Percentiles rank a stretch among this genome's conserved stretches.
These are phyloP conservation scores for Lachnellula occidentalis DNA, from an alignment of 2,329 filamentous ascomycete species.

Conservation along the genomic window DNA sequence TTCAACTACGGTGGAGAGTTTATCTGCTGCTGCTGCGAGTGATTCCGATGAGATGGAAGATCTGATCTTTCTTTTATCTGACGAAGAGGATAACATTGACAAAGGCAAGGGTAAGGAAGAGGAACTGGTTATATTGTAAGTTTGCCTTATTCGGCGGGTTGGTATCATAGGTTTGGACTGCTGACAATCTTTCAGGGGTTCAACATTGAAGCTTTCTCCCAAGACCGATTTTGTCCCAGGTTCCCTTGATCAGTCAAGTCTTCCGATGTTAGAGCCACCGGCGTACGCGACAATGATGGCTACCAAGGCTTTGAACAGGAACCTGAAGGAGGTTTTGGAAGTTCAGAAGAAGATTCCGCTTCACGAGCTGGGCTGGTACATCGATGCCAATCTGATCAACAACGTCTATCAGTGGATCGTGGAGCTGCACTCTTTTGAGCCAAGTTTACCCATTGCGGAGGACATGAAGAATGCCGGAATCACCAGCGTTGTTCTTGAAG, in stretches of 20 bases:
- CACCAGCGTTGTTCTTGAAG: conserved; percentile 70
- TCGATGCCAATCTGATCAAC: conserved; percentile 52
- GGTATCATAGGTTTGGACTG: background rate
- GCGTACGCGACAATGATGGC: conserved; percentile 57
- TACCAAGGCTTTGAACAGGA: conserved; percentile 56
- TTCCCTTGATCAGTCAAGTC: conserved; percentile 51
- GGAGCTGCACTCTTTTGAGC: conserved; percentile 78
- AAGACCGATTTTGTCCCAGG: conserved; percentile 62
- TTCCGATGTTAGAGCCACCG: conserved; percentile 63
- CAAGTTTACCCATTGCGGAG: conserved; percentile 58
- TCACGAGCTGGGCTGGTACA: conserved; percentile 76
- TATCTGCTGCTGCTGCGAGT: conserved; percentile 6
- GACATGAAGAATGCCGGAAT: conserved; percentile 64
- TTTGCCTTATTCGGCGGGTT: background rate
- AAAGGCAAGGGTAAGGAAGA: conserved; percentile 6
- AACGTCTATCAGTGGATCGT: conserved; percentile 86
- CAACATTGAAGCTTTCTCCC: background rate
- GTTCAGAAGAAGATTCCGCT: conserved; percentile 56
- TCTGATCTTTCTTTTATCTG: conserved; percentile 35
- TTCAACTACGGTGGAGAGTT: background rate
- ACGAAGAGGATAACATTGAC: conserved; percentile 24
- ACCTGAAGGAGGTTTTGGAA: conserved; percentile 59
- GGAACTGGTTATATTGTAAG: conserved; percentile 13
- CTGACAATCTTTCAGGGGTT: background rate
- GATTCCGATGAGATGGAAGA: conserved; percentile 32